Evolutionary conservation across 2,329 filamentous ascomycete genomes (phyloP).

Genomic region (Torrubiella hemipterigena): DNA sequence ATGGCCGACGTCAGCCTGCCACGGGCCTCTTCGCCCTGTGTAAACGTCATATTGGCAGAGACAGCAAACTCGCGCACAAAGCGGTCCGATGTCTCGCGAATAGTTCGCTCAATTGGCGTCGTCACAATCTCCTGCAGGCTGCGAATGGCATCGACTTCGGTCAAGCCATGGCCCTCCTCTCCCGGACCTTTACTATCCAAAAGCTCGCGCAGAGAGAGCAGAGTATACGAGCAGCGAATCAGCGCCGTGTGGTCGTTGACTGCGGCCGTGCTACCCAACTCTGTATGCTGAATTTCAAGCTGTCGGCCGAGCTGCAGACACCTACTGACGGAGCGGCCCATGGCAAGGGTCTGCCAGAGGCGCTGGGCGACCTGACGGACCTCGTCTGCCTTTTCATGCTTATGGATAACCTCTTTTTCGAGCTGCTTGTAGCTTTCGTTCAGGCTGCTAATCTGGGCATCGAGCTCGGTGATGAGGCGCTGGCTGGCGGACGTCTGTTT

Average conservation of each 20-base stretch:
- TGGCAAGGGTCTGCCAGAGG: conserved; percentile 66
- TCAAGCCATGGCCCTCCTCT: conserved; percentile 67
- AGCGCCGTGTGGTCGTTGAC: conserved; percentile 68
- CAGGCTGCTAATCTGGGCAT: conserved; percentile 66
- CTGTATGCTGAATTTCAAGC: conserved; percentile 73
- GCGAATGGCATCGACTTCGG: conserved; percentile 58
- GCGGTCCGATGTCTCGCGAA: conserved; percentile 65
- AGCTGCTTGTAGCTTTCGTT: conserved; percentile 78
- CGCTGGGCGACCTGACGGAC: conserved; percentile 66
- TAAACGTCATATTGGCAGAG: conserved; percentile 40
- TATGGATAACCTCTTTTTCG: conserved; percentile 73
- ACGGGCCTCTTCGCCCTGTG: conserved; percentile 62
- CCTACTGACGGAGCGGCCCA: conserved; percentile 65
- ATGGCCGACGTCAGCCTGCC: conserved; percentile 63
- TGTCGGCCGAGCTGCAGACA: conserved; percentile 75
- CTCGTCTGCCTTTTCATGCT: conserved; percentile 77
- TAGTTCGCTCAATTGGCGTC: conserved; percentile 57
- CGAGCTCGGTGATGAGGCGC: conserved; percentile 62
- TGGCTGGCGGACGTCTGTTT: conserved; percentile 61
- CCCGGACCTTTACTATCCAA: conserved; percentile 55
- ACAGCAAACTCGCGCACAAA: conserved; percentile 77
- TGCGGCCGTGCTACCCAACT: conserved; percentile 34
- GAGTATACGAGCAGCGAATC: conserved; percentile 69
- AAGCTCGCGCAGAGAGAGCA: conserved; percentile 64
- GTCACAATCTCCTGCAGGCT: conserved; percentile 60